phyloP scores from a whole-genome alignment of 1,284 basidiomycete species.

The Stygiomarasmius scandens region DNA sequence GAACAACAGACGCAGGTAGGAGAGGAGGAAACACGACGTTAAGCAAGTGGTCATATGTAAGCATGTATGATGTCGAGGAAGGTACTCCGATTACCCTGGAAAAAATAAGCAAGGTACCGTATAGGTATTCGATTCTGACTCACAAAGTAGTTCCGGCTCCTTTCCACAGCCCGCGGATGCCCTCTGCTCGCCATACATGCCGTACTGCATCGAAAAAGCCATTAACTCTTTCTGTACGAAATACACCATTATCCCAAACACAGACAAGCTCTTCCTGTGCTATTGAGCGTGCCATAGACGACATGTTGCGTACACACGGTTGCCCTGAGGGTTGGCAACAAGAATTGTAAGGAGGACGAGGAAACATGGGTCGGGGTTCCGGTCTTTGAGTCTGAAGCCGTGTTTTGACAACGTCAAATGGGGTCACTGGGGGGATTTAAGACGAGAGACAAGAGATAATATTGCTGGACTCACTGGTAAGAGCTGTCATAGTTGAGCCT shows the following conservation, averaged over 20 bases:
- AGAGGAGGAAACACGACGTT: conserved; percentile 61
- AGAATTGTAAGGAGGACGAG: conserved; percentile 49
- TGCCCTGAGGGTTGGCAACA: conserved; percentile 71
- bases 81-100: conserved; percentile 88
- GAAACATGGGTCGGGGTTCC: conserved; percentile 44
- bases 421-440: conserved; percentile 71
- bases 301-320: conserved; percentile 76
- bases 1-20: conserved; percentile 62
- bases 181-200: conserved; percentile 79
- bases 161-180: conserved; percentile 84
- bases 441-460: not conserved
- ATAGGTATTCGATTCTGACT: conserved; percentile 34
- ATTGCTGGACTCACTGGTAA: conserved; percentile 66
- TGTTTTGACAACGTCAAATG: conserved; percentile 93
- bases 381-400: conserved; percentile 84
- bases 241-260: conserved; percentile 73
- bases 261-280: conserved; percentile 65
- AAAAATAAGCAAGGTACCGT: conserved; percentile 17
- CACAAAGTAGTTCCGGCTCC: conserved; percentile 86
- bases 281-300: conserved; percentile 60
- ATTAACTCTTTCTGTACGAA: conserved; percentile 70
- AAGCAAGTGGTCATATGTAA: conserved; percentile 92
- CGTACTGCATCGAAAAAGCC: conserved; percentile 83
- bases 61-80: conserved; percentile 92
- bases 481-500: conserved; percentile 80